These are phyloP conservation scores for Gentiana straminea DNA, from an alignment of 257 asterid genomes.

Conservation along the genomic window DNA sequence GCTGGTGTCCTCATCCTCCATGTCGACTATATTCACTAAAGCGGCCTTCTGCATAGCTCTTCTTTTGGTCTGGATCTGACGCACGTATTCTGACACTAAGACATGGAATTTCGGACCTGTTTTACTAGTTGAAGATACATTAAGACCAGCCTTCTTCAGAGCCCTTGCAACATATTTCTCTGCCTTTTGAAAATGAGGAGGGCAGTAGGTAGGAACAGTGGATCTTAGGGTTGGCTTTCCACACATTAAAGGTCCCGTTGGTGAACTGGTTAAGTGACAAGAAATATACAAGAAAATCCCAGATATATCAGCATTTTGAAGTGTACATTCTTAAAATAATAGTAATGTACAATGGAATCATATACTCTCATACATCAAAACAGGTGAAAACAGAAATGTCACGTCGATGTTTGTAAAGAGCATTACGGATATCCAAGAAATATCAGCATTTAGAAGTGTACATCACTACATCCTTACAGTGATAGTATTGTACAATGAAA, in stretches of 20 bases:
- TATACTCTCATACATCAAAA: no score
- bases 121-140: constrained; percentile 53
- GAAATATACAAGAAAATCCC: background rate
- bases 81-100: constrained; percentile 50
- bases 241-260: constrained; percentile 77
- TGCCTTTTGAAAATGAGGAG: constrained; percentile 66
- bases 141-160: constrained; percentile 73
- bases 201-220: constrained; percentile 68
- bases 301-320: no score
- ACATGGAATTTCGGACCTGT: constrained; percentile 80
- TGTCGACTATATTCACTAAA: constrained; percentile 21
- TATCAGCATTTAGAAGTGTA: no score
- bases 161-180: constrained; percentile 76
- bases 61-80: constrained; percentile 68
- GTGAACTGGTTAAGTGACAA: constrained; percentile 42
- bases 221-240: constrained; percentile 82
- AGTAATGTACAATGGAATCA: background rate
- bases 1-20: constrained; percentile 36
- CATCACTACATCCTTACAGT: no score
- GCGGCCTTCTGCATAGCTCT: constrained; percentile 39
- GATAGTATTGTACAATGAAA: no score
- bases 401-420: no score
- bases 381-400: no score
- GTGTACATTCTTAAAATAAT: background rate
- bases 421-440: no score